Base-by-base conservation (phyloP, 129 eudicot genomes). In the Dittrichia graveolens region DNA sequence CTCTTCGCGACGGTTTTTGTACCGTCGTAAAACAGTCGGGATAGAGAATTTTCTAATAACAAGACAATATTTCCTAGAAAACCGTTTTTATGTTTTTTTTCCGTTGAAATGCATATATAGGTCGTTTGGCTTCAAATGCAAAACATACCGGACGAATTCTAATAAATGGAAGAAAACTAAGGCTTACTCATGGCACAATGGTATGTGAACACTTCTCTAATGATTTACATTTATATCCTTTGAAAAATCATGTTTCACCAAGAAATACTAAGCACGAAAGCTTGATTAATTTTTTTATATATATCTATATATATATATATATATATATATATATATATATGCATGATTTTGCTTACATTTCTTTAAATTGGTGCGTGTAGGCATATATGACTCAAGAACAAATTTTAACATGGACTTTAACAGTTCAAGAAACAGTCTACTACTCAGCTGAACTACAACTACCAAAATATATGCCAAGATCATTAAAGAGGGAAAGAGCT, bases 311-410 rank as follows among this genome's bases (percentile, higher is more conserved):
- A n/a, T n/a, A n/a, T n/a, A n/a, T n/a, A n/a, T n/a, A n/a, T n/a
- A n/a, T n/a, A n/a, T n/a, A n/a, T n/a, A n/a, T n/a, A n/a, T n/a
- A n/a, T n/a, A n/a, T n/a, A n/a, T n/a, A n/a, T n/a, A n/a, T 5
- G 11, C 11, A 35, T 31, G 50, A 48, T 57, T 15, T 15, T 45
- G 3, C 24, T 58, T 14, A 67, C 1, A 56, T 14, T 67, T 35
- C 0, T 35, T 47, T 4, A 68, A 58, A 14, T 14, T 7, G n/a
- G n/a, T n/a, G n/a, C n/a, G 45, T 43, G 19, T 52, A 88, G 97
- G 97, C 95, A 19, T 91, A 91, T 80, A 84, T 88, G 85, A 84
- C 91, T 61, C 97, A 88, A 77, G 88, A 86, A 39, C 87, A 83
- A 71, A 77, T 80, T 63, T 39, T 88, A 68, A 88, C 85, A 56